These are phyloP conservation scores for Elongisporangium anandrum DNA, from an alignment of 352 stramenopile genomes.

Conservation along the genomic window DNA sequence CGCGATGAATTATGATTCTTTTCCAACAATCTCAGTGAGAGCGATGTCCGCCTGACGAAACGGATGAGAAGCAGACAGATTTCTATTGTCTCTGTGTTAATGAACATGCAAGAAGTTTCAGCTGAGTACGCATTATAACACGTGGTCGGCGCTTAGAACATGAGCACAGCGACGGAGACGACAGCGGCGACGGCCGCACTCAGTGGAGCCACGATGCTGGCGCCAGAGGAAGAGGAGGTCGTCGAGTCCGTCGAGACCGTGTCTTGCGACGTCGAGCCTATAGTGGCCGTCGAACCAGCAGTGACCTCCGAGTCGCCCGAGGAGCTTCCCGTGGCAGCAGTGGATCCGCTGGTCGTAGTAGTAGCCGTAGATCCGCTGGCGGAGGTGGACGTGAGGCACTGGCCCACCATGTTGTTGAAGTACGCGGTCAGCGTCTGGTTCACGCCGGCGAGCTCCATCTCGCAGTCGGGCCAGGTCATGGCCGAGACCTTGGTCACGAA, in stretches of 20 bases:
- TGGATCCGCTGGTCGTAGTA: neutral
- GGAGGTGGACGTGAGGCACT: constrained; percentile 6
- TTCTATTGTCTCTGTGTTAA: too few relatives aligned
- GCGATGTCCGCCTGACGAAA: too few relatives aligned
- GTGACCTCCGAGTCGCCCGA: neutral
- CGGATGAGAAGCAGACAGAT: too few relatives aligned
- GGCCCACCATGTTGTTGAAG: constrained; percentile 13
- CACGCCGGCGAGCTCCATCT: constrained; percentile 10
- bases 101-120: too few relatives aligned
- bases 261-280: neutral
- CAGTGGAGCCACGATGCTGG: neutral
- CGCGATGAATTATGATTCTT: too few relatives aligned
- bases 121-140: too few relatives aligned
- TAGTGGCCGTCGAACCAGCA: neutral
- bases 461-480: constrained; percentile 13
- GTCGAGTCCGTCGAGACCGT: constrained; percentile 2
- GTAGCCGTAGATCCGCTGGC: neutral
- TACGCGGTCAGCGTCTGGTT: constrained; percentile 14
- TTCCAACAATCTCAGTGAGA: too few relatives aligned
- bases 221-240: neutral
- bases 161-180: neutral
- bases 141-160: neutral
- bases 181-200: neutral
- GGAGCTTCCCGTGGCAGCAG: neutral
- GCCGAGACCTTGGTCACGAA: constrained; percentile 8